These are phyloP conservation scores for Polytolypa hystricis DNA, from an alignment of 2,329 filamentous ascomycete species.

Conservation along the genomic window DNA sequence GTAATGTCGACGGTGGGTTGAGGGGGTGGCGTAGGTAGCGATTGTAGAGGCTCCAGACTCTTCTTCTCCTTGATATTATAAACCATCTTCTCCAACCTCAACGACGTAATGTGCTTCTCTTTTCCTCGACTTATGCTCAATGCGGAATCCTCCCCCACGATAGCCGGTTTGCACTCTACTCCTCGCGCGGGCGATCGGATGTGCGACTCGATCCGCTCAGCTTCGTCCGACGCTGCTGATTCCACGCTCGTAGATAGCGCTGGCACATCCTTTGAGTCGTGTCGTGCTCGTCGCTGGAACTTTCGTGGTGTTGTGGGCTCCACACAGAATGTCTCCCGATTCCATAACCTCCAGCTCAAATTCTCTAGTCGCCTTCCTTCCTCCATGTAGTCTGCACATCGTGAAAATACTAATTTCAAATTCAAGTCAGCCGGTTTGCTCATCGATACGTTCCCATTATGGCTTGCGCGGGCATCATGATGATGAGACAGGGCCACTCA, in stretches of 20 bases:
- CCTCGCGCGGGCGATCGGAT: conserved; percentile 52
- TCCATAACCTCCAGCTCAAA: conserved; percentile 92
- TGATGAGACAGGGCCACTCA: too few relatives aligned
- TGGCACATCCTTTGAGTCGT: conserved; percentile 49
- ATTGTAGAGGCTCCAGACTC: conserved; percentile 44
- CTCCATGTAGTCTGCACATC: conserved; percentile 86
- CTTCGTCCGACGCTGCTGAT: conserved; percentile 57
- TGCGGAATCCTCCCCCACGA: conserved; percentile 44
- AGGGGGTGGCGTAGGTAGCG: conserved; percentile 33
- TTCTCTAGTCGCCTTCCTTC: conserved; percentile 90
- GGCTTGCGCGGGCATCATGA: too few relatives aligned
- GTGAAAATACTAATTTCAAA: conserved; percentile 64
- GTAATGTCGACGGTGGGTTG: conserved; percentile 29
- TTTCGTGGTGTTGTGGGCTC: conserved; percentile 47
- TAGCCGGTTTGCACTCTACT: conserved; percentile 51
- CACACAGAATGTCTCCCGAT: conserved; percentile 82
- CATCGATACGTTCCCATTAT: too few relatives aligned
- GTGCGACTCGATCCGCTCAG: conserved; percentile 35
- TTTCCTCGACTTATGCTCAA: conserved; percentile 57
- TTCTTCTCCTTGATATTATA: conserved; percentile 80
- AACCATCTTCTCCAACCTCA: conserved; percentile 89
- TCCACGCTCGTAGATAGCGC: conserved; percentile 69
- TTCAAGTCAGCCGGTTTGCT: too few relatives aligned
- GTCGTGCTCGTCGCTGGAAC: conserved; percentile 4
- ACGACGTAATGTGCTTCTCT: conserved; percentile 84